Evolutionary conservation across 495 filamentous ascomycete species (phyloP), one percentile per base, ranked within the genome.

Genomic region (Aspergillus nidulans): DNA sequence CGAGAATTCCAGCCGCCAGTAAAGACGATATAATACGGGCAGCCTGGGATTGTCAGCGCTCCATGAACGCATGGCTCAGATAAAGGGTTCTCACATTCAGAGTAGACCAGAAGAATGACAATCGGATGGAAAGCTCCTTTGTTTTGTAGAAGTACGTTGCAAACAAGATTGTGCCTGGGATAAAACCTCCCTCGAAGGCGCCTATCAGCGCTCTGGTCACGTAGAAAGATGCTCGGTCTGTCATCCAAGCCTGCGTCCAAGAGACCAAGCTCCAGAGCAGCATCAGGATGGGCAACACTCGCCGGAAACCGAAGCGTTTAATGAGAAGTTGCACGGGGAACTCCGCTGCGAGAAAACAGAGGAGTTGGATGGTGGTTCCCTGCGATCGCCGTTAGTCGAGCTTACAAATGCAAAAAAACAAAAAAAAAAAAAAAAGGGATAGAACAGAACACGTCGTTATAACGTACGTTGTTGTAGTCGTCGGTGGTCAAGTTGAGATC

Each of bases 101-200:
- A 0, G 79, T 72, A 0, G 77, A 77, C 80, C 79, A 83, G 64
- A 83, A 83, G 46, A 75, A 74, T 15, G 76, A 73, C 36, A 82
- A 62, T 6, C 79, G 72, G 42, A 78, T 71, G 12, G 77, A 74
- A 4, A 39, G 36, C 36, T 39, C 15, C 36, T 39, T 39, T 39
- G 48, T 71, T 21, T 71, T 82, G 61, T 80, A 82, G 61, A 82
- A 82, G 61, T 81, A 82, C 10, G 76, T 74, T 5, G 74, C 62
- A 57, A 74, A 81, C 25, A 81, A 60, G 42, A 81, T 73, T 0
- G 73, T 66, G 39, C 76, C 78, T 3, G 78, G 77, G 23, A 82
- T 80, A 52, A 81, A 82, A 3, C 78, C 78, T 15, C 79, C 79
- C 64, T 79, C 63, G 25, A 57, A 53, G 15, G 50, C 19, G 0